Percentiles rank a stretch among this genome's conserved stretches.
Evolutionary conservation across 1,284 basidiomycete species (phyloP).

Genomic region (Lignosus rhinocerotis): DNA sequence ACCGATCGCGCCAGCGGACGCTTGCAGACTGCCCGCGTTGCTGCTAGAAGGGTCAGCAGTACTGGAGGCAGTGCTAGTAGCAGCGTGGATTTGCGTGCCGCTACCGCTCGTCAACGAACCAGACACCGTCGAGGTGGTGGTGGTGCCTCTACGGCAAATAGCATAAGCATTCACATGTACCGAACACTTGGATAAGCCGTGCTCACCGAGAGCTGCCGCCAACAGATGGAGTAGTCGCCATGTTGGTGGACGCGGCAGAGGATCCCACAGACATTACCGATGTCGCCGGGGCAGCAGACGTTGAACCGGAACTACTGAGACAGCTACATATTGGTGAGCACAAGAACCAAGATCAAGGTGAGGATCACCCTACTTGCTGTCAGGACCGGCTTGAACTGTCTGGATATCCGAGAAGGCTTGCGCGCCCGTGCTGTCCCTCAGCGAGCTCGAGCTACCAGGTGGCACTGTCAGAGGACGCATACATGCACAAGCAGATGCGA

Average conservation of each 20-base stretch:
- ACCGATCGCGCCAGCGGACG: conserved; percentile 15
- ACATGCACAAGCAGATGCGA: conserved; percentile 5
- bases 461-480: background rate
- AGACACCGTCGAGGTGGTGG: background rate
- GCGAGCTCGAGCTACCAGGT: conserved; percentile 43
- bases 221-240: conserved; percentile 1
- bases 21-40: conserved; percentile 16
- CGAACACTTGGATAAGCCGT: background rate
- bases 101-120: background rate
- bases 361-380: conserved; percentile 34
- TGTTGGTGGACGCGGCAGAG: conserved; percentile 6
- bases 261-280: background rate
- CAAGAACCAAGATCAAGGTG: background rate
- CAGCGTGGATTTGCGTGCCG: background rate
- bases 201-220: conserved; percentile 1
- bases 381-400: conserved; percentile 46
- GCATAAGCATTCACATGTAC: background rate
- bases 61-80: background rate
- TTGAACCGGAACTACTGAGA: conserved; percentile 21
- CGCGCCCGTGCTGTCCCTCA: conserved; percentile 64
- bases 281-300: conserved; percentile 12
- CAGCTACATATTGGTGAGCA: conserved; percentile 26
- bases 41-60: conserved; percentile 1
- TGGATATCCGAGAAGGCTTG: conserved; percentile 57
- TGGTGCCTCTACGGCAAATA: background rate